These are phyloP conservation scores for Pythium periplocum DNA, from an alignment of 352 stramenopile species.

Conservation along the genomic window DNA sequence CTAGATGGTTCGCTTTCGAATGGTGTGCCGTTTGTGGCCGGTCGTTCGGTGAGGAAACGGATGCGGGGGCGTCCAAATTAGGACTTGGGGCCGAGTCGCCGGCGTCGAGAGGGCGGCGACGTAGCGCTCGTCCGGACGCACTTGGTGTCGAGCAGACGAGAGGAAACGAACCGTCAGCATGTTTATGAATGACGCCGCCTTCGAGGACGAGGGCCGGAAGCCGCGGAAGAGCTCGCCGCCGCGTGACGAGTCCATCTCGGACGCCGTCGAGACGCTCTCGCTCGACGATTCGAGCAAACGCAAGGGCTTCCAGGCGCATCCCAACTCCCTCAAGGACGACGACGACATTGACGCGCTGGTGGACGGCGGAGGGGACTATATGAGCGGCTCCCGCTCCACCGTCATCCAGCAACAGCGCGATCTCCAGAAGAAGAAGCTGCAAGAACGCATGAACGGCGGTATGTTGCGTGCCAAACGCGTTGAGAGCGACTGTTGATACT, in stretches of 20 bases:
- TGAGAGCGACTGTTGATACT: background rate
- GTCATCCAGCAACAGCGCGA: conserved; percentile 85
- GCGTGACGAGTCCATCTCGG: conserved; percentile 34
- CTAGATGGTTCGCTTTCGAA: too few relatives aligned
- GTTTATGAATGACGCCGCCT: conserved; percentile 81
- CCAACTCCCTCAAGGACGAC: conserved; percentile 77
- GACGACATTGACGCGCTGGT: conserved; percentile 60
- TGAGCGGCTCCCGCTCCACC: conserved; percentile 57
- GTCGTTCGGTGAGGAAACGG: too few relatives aligned
- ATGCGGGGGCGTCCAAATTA: too few relatives aligned
- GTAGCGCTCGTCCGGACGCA: too few relatives aligned
- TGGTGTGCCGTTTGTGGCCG: too few relatives aligned
- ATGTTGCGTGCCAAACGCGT: background rate
- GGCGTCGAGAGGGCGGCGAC: too few relatives aligned
- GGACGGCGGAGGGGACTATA: conserved; percentile 44
- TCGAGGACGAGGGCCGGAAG: conserved; percentile 54
- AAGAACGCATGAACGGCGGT: conserved; percentile 79
- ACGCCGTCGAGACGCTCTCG: conserved; percentile 58
- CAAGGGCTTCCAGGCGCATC: conserved; percentile 37
- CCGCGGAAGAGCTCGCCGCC: conserved; percentile 14
- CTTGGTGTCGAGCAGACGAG: too few relatives aligned
- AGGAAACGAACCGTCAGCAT: conserved; percentile 21
- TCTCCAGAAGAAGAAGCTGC: conserved; percentile 84
- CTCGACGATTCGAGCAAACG: conserved; percentile 41
- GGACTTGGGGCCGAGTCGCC: too few relatives aligned